Evolutionary conservation across 306 rosid species (phyloP).

Genomic region (Trifolium fragiferum): DNA sequence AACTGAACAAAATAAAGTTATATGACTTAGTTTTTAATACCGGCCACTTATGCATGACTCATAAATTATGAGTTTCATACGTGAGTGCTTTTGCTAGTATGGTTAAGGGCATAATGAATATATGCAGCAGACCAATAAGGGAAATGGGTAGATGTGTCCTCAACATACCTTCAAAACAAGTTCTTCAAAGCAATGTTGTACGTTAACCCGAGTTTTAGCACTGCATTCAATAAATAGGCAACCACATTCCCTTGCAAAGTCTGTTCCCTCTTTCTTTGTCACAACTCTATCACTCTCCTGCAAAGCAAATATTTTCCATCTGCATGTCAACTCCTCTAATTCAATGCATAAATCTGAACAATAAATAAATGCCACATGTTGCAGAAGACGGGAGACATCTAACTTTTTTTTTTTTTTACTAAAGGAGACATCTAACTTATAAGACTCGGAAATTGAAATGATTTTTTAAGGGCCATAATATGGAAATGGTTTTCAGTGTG

Average conservation of each 20-base stretch:
- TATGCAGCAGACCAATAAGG: conserved; percentile 12
- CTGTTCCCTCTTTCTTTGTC: conserved; percentile 84
- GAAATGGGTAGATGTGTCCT: conserved; percentile 12
- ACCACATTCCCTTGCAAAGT: conserved; percentile 88
- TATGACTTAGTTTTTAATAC: neutral
- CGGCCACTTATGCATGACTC: neutral
- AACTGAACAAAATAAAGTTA: neutral
- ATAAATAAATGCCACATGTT: conserved; percentile 2
- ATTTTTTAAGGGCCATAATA: conserved; percentile 7
- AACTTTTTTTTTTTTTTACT: no score
- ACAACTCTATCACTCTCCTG: conserved; percentile 91
- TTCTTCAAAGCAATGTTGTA: conserved; percentile 95
- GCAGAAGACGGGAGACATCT: conserved; percentile 19
- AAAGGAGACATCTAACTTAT: conserved; percentile 21
- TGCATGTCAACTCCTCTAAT: conserved; percentile 24
- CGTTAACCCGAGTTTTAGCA: conserved; percentile 90
- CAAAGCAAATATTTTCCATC: conserved; percentile 38
- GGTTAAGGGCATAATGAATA: neutral
- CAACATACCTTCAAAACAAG: conserved; percentile 82
- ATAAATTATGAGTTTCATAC: conserved; percentile 15
- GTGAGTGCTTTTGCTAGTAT: conserved; percentile 1
- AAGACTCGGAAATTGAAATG: neutral
- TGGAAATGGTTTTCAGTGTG: conserved; percentile 21
- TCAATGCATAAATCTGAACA: conserved; percentile 30
- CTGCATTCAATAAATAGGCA: conserved; percentile 95